Percentiles rank a stretch among this genome's conserved stretches.
phyloP scores from a whole-genome alignment of 2,329 filamentous ascomycete species.

The Shiraia sp. region DNA sequence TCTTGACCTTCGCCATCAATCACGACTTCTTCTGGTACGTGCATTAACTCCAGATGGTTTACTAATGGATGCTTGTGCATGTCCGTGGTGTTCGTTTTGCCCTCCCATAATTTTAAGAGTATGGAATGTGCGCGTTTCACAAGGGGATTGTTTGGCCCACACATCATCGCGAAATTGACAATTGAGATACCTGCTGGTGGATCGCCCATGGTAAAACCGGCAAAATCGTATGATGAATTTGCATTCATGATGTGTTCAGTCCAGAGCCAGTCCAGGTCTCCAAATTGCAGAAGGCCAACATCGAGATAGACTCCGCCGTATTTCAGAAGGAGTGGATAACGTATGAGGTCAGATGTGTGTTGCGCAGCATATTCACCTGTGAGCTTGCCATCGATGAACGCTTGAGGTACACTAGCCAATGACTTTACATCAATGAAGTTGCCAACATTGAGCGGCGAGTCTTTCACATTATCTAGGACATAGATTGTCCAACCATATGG shows the following conservation, averaged over 20 bases:
- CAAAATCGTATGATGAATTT: constrained; percentile 48
- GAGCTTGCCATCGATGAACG: constrained; percentile 56
- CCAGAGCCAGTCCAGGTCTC: constrained; percentile 61
- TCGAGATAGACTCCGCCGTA: constrained; percentile 64
- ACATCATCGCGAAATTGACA: constrained; percentile 27
- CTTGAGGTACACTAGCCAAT: constrained; percentile 51
- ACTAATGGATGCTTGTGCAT: constrained; percentile 57
- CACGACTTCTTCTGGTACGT: constrained; percentile 36
- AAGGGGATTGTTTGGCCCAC: constrained; percentile 49
- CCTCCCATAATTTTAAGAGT: constrained; percentile 57
- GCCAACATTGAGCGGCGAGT: constrained; percentile 54
- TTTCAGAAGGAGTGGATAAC: constrained; percentile 59
- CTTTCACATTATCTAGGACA: constrained; percentile 52
- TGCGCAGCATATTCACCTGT: constrained; percentile 56
- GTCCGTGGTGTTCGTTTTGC: constrained; percentile 43
- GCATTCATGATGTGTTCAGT: constrained; percentile 53
- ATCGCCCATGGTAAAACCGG: constrained; percentile 28
- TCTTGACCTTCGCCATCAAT: constrained; percentile 42
- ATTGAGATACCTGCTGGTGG: constrained; percentile 19
- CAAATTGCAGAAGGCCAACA: constrained; percentile 61
- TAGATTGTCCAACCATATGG: constrained; percentile 58
- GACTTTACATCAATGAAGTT: constrained; percentile 55
- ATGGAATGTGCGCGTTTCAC: constrained; percentile 55
- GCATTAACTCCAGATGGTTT: constrained; percentile 53
- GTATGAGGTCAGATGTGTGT: constrained; percentile 62